A percentile compares a stretch with the other conserved stretches of the same genome.
Evolutionary conservation across 345 rosid genomes (phyloP).

Genomic region (Clarkia xantiana): DNA sequence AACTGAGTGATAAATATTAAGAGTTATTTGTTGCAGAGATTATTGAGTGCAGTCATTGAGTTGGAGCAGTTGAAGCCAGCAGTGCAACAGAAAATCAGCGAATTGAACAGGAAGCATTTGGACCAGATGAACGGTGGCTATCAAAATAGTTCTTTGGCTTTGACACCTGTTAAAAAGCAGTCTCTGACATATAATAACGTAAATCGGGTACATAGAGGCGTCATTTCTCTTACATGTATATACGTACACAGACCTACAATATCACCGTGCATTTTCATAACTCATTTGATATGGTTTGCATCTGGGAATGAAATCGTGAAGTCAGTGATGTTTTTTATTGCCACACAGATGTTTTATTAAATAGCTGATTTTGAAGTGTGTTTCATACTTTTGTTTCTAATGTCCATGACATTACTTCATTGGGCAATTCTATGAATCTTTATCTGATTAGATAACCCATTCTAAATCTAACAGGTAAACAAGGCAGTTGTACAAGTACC

Average conservation of each 20-base stretch:
- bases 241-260: not conserved
- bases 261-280: constrained; percentile 2
- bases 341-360: too few relatives aligned
- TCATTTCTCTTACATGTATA: too few relatives aligned
- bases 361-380: too few relatives aligned
- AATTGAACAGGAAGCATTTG: constrained; percentile 30
- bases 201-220: constrained; percentile 28
- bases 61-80: constrained; percentile 75
- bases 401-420: too few relatives aligned
- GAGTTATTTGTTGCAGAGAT: constrained; percentile 32
- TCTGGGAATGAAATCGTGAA: not conserved
- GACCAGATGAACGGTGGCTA: constrained; percentile 22
- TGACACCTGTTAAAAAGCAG: constrained; percentile 37
- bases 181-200: constrained; percentile 19
- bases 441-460: not conserved
- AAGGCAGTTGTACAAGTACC: constrained; percentile 27
- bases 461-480: constrained; percentile 29
- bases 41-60: constrained; percentile 55
- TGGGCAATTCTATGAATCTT: too few relatives aligned
- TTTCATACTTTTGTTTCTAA: too few relatives aligned
- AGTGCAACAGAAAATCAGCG: constrained; percentile 49
- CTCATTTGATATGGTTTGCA: not conserved
- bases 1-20: constrained; percentile 9
- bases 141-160: constrained; percentile 27
- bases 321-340: too few relatives aligned